Conservation (phyloP, 108 stramenopile genomes). For the Craspedostauros australis region DNA sequence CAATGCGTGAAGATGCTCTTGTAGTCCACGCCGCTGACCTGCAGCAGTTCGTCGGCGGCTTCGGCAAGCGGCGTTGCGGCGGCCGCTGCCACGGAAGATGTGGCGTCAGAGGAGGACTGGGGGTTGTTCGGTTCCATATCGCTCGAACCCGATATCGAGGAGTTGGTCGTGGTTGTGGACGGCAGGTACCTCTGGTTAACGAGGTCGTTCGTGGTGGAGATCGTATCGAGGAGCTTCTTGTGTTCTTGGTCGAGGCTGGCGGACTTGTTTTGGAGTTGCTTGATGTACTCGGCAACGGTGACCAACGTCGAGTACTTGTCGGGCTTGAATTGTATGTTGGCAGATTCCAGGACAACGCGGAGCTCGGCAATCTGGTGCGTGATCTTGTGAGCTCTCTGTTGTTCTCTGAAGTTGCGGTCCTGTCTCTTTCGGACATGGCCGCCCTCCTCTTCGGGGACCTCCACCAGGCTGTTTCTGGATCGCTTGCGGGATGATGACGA, state of each 20-base stretch:
- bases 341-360: slow-evolving; percentile 38
- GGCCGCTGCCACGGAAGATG: neutral
- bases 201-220: slow-evolving; percentile 41
- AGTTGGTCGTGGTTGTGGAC: no score
- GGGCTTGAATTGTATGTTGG: slow-evolving; percentile 61
- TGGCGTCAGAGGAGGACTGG: neutral
- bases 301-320: slow-evolving; percentile 75
- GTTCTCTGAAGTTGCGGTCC: slow-evolving; percentile 75
- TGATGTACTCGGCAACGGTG: slow-evolving; percentile 65
- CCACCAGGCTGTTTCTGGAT: slow-evolving; percentile 11
- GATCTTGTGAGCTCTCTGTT: slow-evolving; percentile 69
- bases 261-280: slow-evolving; percentile 48
- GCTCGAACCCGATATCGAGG: no score
- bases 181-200: slow-evolving; percentile 34
- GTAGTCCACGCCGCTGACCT: slow-evolving; percentile 71
- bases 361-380: slow-evolving; percentile 63
- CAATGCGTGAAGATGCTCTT: slow-evolving; percentile 50
- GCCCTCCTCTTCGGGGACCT: slow-evolving; percentile 70
- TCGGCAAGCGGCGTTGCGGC: neutral
- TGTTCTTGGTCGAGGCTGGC: slow-evolving; percentile 63
- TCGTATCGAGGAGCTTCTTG: slow-evolving; percentile 57
- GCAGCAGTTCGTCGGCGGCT: slow-evolving; percentile 31
- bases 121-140: no score
- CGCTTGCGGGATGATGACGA: slow-evolving; percentile 11
- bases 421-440: slow-evolving; percentile 46